These are phyloP conservation scores for Albatrellus ellisii DNA, from an alignment of 768 basidiomycete species.

Conservation along the genomic window DNA sequence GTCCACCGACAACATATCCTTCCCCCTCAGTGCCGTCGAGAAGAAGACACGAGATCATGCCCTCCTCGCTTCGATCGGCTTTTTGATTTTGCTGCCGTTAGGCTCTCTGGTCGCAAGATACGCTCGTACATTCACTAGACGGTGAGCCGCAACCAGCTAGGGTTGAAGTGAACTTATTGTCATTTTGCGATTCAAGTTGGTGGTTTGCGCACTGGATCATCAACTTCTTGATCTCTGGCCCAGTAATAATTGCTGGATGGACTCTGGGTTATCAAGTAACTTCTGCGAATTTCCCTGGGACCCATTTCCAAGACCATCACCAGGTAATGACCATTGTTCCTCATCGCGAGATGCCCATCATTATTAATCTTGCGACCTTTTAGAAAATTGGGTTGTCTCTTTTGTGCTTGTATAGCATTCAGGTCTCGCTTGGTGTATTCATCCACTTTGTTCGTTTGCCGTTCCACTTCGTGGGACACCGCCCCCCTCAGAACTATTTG, in stretches of 20 bases:
- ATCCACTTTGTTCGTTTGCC: constrained; percentile 19
- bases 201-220: constrained; percentile 16
- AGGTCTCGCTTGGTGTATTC: constrained; percentile 14
- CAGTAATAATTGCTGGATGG: constrained; percentile 17
- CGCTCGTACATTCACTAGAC: constrained; percentile 13
- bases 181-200: constrained; percentile 11
- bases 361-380: not conserved
- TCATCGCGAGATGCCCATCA: not conserved
- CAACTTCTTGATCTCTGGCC: constrained; percentile 15
- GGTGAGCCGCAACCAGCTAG: not conserved
- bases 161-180: not conserved
- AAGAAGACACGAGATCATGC: constrained; percentile 13
- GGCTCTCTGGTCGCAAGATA: constrained; percentile 16
- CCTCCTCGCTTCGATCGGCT: constrained; percentile 13
- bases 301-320: constrained; percentile 14
- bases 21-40: constrained; percentile 9
- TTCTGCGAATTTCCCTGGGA: not conserved
- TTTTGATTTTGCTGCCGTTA: constrained; percentile 16
- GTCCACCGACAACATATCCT: not conserved
- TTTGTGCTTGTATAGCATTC: constrained; percentile 16
- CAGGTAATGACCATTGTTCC: constrained; percentile 7
- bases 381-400: constrained; percentile 17
- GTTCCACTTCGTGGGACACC: constrained; percentile 1
- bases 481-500: constrained; percentile 18
- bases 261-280: constrained; percentile 10